Percentiles rank a stretch among this genome's conserved stretches.
Evolutionary conservation across 2,329 filamentous ascomycete species (phyloP).

Genomic region (Fusarium sp.): DNA sequence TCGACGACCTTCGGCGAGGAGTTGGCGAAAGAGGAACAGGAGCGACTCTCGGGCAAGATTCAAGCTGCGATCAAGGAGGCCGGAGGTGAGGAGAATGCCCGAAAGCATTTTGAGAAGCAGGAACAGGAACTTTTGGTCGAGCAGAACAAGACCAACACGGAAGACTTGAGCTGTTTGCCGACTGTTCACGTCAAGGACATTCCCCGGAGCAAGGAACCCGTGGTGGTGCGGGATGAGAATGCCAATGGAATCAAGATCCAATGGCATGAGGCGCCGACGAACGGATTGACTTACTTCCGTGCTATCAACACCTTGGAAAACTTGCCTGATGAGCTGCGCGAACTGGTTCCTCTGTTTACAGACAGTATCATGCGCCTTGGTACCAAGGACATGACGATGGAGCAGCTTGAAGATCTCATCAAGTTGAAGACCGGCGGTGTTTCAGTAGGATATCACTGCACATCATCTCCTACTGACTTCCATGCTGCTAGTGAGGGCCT

Average conservation of each 20-base stretch:
- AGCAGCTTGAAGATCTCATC: constrained; percentile 94
- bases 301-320: constrained; percentile 86
- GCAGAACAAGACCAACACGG: constrained; percentile 86
- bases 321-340: constrained; percentile 86
- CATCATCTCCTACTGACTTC: constrained; percentile 82
- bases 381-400: constrained; percentile 90
- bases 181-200: constrained; percentile 93
- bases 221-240: constrained; percentile 74
- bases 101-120: constrained; percentile 79
- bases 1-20: constrained; percentile 82
- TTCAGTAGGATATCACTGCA: constrained; percentile 86
- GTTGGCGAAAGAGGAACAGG: constrained; percentile 82
- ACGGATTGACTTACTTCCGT: constrained; percentile 96
- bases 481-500: constrained; percentile 84
- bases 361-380: constrained; percentile 95
- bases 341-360: constrained; percentile 90
- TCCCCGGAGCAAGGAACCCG: constrained; percentile 78
- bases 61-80: constrained; percentile 77
- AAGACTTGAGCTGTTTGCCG: constrained; percentile 90
- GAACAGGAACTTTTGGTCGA: constrained; percentile 86
- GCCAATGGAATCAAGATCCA: constrained; percentile 80
- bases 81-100: constrained; percentile 80
- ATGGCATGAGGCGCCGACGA: constrained; percentile 94
- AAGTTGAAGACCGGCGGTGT: constrained; percentile 97
- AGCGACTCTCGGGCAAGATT: constrained; percentile 83